These are phyloP conservation scores for Trichosporon sp. DNA, from an alignment of 1,284 basidiomycete genomes.

Conservation along the genomic window DNA sequence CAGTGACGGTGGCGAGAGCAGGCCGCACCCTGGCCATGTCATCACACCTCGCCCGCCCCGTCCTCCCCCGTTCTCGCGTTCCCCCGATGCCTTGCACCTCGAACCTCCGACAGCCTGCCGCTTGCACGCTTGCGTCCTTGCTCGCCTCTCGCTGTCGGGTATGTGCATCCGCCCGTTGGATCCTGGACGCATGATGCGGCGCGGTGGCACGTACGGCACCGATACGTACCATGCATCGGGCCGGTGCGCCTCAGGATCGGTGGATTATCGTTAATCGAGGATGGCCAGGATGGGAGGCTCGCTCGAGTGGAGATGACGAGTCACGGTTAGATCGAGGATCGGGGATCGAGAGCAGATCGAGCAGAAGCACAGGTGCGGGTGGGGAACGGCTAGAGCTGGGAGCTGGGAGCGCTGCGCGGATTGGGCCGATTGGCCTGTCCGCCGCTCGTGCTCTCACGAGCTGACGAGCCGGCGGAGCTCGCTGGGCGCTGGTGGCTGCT, in stretches of 20 bases:
- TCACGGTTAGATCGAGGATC: not conserved
- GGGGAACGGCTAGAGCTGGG: not conserved
- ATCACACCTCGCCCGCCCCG: not conserved
- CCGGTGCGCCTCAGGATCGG: not conserved
- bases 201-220: not conserved
- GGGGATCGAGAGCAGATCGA: not conserved
- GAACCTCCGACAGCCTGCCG: not conserved
- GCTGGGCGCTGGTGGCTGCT: not conserved
- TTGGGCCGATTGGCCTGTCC: not conserved
- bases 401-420: too few species aligned
- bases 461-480: not conserved
- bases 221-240: not conserved
- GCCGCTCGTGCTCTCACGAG: not conserved
- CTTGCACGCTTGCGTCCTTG: not conserved
- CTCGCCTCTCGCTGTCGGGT: not conserved
- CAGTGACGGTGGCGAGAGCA: not conserved
- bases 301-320: not conserved
- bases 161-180: not conserved
- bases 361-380: not conserved
- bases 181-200: not conserved
- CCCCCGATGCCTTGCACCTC: not conserved
- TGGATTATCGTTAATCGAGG: not conserved
- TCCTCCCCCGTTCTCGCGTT: too few species aligned
- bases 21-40: not conserved
- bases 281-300: not conserved